phyloP scores from a whole-genome alignment of 2,329 filamentous ascomycete genomes.

The Ramularia collo-cygni region DNA sequence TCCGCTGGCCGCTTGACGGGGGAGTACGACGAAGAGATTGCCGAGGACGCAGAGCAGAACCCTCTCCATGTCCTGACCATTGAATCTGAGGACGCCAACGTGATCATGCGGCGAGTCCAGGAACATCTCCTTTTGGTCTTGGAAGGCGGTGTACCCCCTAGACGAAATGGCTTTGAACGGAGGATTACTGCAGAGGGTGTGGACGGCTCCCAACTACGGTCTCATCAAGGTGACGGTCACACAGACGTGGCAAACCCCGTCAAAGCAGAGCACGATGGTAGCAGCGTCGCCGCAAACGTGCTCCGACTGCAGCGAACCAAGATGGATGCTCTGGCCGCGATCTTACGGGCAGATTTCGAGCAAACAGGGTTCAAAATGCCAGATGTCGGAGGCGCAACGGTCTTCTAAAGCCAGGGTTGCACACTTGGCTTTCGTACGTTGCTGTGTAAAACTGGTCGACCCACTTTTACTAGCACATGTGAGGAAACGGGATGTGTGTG shows the following conservation, averaged over 20 bases:
- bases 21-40: conserved; percentile 16
- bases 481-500: too few species aligned
- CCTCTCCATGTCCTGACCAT: conserved; percentile 40
- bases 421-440: neutral
- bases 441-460: neutral
- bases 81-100: conserved; percentile 40
- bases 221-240: conserved; percentile 6
- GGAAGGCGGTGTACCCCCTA: conserved; percentile 41
- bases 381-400: conserved; percentile 29
- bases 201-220: conserved; percentile 28
- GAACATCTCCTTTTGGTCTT: conserved; percentile 42
- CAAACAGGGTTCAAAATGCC: conserved; percentile 43
- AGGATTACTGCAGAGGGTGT: conserved; percentile 39
- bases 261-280: conserved; percentile 9
- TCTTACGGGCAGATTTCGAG: conserved; percentile 39
- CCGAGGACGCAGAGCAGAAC: conserved; percentile 10
- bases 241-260: neutral
- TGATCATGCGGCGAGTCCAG: conserved; percentile 42
- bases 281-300: conserved; percentile 29
- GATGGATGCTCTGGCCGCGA: conserved; percentile 40
- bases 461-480: neutral
- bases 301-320: conserved; percentile 45
- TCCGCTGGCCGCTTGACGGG: conserved; percentile 3
- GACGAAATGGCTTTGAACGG: conserved; percentile 31
- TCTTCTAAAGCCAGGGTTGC: conserved; percentile 22